phyloP scores from a whole-genome alignment of 768 basidiomycete species.

The Asterophora lycoperdoides region DNA sequence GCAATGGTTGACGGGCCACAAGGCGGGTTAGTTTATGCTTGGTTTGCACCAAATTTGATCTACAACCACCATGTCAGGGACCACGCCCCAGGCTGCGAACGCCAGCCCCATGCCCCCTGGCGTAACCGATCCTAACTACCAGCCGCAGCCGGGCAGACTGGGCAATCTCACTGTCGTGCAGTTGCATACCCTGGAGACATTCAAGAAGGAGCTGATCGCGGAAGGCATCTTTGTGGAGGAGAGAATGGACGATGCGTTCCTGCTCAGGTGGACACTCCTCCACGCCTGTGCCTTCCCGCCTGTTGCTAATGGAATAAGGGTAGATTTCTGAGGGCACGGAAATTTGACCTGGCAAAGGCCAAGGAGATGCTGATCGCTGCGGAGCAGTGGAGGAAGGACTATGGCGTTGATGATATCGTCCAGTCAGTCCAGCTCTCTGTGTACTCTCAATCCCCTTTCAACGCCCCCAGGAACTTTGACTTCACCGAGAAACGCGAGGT shows the following conservation, averaged over 20 bases:
- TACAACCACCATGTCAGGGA: slow-evolving; percentile 7
- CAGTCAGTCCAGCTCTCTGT: slow-evolving; percentile 37
- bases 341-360: slow-evolving; percentile 79
- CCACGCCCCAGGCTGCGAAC: slow-evolving; percentile 34
- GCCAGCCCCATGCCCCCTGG: slow-evolving; percentile 55
- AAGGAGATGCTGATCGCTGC: slow-evolving; percentile 79
- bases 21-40: slow-evolving; percentile 1
- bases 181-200: slow-evolving; percentile 58
- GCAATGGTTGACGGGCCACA: neutral
- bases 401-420: slow-evolving; percentile 72
- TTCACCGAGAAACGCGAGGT: slow-evolving; percentile 82
- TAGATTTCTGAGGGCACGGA: slow-evolving; percentile 90
- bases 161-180: slow-evolving; percentile 68
- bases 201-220: slow-evolving; percentile 59
- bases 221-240: slow-evolving; percentile 57
- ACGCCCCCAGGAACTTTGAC: slow-evolving; percentile 61
- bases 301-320: neutral
- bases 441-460: slow-evolving; percentile 2
- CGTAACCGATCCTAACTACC: slow-evolving; percentile 59
- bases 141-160: slow-evolving; percentile 63
- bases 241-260: slow-evolving; percentile 46
- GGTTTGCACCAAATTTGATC: slow-evolving; percentile 5
- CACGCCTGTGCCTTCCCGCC: too few species aligned
- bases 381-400: slow-evolving; percentile 89
- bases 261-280: slow-evolving; percentile 5